Percentiles rank a stretch among this genome's conserved stretches.
Conservation (phyloP, 768 basidiomycete genomes). For the Pulveroboletus sp. region DNA sequence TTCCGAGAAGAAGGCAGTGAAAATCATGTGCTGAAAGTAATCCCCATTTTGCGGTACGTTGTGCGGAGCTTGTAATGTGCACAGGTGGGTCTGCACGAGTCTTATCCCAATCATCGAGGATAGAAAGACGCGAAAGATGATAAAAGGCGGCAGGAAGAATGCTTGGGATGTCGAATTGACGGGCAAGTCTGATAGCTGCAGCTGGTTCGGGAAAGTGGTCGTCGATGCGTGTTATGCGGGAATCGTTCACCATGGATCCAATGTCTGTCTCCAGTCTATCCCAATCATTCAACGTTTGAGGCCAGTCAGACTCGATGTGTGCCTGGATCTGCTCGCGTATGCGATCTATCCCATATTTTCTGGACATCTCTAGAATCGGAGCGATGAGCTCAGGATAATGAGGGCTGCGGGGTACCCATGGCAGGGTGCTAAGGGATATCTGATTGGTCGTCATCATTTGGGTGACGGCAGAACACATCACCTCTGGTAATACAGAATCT, state of each 20-base stretch:
- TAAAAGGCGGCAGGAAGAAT: constrained; percentile 51
- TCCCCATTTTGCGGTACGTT: constrained; percentile 26
- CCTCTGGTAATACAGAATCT: constrained; percentile 13
- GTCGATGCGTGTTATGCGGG: not conserved
- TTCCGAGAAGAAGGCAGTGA: constrained; percentile 14
- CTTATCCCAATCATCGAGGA: constrained; percentile 19
- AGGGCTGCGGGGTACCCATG: constrained; percentile 5
- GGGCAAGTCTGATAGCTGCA: constrained; percentile 41
- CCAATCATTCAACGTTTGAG: constrained; percentile 11
- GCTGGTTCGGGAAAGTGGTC: constrained; percentile 20
- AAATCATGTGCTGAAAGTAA: constrained; percentile 19
- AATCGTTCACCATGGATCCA: not conserved
- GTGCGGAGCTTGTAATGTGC: not conserved
- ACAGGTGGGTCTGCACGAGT: not conserved
- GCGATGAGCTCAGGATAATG: not conserved
- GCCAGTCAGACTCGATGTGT: constrained; percentile 11
- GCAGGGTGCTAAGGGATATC: not conserved
- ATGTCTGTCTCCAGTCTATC: constrained; percentile 5
- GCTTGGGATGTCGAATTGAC: constrained; percentile 36
- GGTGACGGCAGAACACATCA: not conserved
- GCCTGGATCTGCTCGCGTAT: constrained; percentile 1
- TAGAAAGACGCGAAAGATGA: constrained; percentile 36
- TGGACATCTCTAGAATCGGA: constrained; percentile 8
- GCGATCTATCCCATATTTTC: constrained; percentile 12
- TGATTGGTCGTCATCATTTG: not conserved